Evolutionary conservation across 2,329 filamentous ascomycete species (phyloP), one percentile per base, ranked within the genome.

Genomic region (Ophiostoma sp.): DNA sequence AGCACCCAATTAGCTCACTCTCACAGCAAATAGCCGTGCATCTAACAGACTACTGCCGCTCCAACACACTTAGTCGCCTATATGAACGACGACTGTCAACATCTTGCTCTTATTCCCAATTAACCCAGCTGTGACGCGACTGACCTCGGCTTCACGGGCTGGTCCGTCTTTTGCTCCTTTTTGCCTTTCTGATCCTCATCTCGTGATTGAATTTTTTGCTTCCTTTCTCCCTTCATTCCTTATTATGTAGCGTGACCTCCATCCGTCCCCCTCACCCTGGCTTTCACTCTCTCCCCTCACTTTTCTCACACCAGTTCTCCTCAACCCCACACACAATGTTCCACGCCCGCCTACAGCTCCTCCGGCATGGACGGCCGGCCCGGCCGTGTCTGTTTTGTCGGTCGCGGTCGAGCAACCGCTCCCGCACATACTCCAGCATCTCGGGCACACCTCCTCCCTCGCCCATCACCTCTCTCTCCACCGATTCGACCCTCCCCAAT

Each of bases 401-500:
- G 55, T 45, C 42, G 17, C 25, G 25, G 19, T 15, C 48, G 11
- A 33, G 9, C 66, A 36, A 19, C 39, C 4, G 42, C 64, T 17
- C 28, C 52, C 52, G 50, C n/a, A 8, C 36, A 19, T 48, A 48
- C 36, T 71, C 69, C 3, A 71, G 55, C 17, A 22, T 25, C 31
- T 33, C 50, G 39, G 17, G 48, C 63, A 28, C 25, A 25, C 4
- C 50, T 25, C 33, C 45, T 9, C 12, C 39, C 22, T 25, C 42
- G 5, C 52, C 31, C 39, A 6, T 63, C 55, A 36, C 33, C 73
- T 64, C n/a, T 73, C 73, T 55, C 61, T n/a, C 69, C 48, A 82
- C 82, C 75, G 78, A 79, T 50, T 74, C 76, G 7, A 83, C 82
- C 0, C 77, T 84, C 28, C 77, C 77, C 19, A 81, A 81, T 70